These are phyloP conservation scores for Stephania cephalantha DNA, from an alignment of 164 flowering plant genomes.

Conservation along the genomic window DNA sequence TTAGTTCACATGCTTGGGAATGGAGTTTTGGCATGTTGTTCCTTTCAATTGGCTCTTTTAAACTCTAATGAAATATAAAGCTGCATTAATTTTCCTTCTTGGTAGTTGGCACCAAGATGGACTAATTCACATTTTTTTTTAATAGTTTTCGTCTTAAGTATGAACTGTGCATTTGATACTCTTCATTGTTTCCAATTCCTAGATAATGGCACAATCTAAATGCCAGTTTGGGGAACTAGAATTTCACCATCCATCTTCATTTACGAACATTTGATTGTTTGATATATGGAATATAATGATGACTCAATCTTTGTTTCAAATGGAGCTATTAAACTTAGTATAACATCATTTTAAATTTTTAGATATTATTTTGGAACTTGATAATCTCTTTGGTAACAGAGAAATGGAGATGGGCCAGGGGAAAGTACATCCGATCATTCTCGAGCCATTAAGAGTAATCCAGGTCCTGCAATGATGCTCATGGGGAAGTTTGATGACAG, in stretches of 20 bases:
- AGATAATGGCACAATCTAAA: no score
- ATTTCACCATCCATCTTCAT: no score
- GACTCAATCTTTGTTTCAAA: no score
- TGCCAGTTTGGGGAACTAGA: no score
- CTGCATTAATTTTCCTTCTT: neutral
- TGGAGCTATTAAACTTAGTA: no score
- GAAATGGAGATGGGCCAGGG: conserved; percentile 67
- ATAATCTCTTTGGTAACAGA: conserved; percentile 35
- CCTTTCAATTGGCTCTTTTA: neutral
- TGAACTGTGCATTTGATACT: neutral
- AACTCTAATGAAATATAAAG: neutral
- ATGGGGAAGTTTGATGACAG: conserved; percentile 65
- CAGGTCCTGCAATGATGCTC: conserved; percentile 41
- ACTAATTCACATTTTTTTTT: no score
- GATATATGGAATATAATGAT: no score
- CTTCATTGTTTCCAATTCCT: no score
- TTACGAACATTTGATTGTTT: no score
- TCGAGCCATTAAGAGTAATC: conserved; percentile 46
- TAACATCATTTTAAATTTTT: neutral
- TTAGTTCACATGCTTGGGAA: neutral
- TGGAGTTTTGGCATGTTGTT: neutral
- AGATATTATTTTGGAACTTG: neutral
- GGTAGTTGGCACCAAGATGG: neutral
- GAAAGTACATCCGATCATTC: conserved; percentile 49
- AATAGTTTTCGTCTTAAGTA: neutral